Base-by-base conservation (phyloP, 768 basidiomycete genomes). In the Russula sp. region DNA sequence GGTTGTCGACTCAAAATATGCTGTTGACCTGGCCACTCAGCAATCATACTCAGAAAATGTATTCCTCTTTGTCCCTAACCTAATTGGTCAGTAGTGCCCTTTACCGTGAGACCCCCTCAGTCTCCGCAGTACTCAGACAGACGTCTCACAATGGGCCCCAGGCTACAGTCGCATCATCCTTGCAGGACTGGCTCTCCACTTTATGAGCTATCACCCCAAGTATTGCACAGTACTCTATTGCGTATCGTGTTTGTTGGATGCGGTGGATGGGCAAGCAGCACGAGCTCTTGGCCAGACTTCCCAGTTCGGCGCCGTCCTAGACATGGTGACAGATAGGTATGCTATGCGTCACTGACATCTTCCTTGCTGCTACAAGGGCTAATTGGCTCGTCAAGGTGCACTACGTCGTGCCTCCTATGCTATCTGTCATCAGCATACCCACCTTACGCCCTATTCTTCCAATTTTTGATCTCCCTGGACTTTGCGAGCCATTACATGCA, bases 401-500 rank as follows among this genome's bases (percentile, higher is more conserved):
- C 97, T 39, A 98, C 97, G 1, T 89, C 94, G 3, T 94, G 95
- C 73, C 80, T 99, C 57, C 80, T 99, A 32, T 96, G 93, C 74
- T 98, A 94, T 78, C 84, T 99, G 39, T 85, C 94, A 18, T 88
- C 88, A 10, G 92, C 84, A 56, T 98, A 98, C 77, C 94, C 94
- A 4, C 70, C 75, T n/a, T 91, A 79, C 66, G 90, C 95, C 3
- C 77, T 96, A 39, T 70, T 86, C 55, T 98, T 99, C 79, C 94
- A 97, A 75, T 88, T 91, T 77, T 84, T 99, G 65, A 99, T 99
- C 75, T 85, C 95, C 0, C 84, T 99, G 61, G 97, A 99, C 74
- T 99, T 99, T 73, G 88, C 90, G 69, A 96, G 93, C 68, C 97
- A 98, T 75, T 98, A 98, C 76, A 98, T 98, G 85, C 97, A 98